Evolutionary conservation across 441 rosid species (phyloP).

Genomic region (Adansonia gregorii): DNA sequence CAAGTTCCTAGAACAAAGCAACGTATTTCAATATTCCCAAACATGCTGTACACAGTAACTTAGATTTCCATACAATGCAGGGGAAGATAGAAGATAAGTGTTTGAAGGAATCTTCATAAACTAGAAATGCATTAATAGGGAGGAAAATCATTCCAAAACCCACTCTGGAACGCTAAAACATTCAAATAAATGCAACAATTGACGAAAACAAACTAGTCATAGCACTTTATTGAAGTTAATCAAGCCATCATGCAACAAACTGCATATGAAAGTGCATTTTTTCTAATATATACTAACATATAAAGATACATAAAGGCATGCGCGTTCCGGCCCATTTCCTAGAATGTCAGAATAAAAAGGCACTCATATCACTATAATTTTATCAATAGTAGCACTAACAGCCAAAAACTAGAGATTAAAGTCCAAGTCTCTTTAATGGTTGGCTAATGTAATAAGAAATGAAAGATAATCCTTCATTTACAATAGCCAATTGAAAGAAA

Average conservation of each 20-base stretch:
- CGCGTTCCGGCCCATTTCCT: neutral
- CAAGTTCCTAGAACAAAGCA: neutral
- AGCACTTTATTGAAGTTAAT: neutral
- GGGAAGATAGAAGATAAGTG: neutral
- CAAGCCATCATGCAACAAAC: neutral
- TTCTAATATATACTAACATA: neutral
- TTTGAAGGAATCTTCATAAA: neutral
- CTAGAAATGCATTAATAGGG: neutral
- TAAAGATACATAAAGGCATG: neutral
- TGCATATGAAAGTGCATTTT: neutral
- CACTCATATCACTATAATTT: neutral
- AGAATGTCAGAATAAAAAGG: neutral
- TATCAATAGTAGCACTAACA: neutral
- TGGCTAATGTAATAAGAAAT: neutral
- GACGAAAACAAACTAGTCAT: neutral
- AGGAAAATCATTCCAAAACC: neutral
- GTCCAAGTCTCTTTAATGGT: neutral
- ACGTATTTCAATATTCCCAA: neutral
- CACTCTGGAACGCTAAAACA: neutral
- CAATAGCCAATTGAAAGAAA: neutral
- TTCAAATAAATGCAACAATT: conserved; percentile 1
- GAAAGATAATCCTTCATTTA: neutral
- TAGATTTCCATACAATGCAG: neutral
- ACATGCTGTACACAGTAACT: neutral
- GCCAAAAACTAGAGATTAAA: neutral